Conservation (phyloP, 2,329 filamentous ascomycete species). For the Periconia digitata region DNA sequence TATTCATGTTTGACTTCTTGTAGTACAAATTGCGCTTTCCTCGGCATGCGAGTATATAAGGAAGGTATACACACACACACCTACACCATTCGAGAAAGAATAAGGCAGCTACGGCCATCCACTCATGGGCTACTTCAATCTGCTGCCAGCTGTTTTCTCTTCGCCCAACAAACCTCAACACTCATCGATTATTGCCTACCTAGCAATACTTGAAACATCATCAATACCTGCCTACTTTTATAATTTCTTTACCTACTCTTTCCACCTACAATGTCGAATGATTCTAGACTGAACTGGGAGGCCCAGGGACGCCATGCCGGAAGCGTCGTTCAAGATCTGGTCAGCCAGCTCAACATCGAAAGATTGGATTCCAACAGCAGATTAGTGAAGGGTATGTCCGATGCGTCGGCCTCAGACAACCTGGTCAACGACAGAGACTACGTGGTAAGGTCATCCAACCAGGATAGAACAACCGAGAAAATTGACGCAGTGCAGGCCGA, state of each 20-base stretch:
- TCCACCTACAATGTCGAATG: not conserved
- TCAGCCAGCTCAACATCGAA: conserved; percentile 4
- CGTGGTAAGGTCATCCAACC: conserved; percentile 1
- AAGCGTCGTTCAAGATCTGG: conserved; percentile 4
- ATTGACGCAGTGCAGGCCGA: conserved; percentile 3
- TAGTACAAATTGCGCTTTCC: too few species aligned
- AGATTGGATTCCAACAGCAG: conserved; percentile 4
- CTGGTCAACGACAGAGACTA: conserved; percentile 10
- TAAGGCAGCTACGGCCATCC: too few species aligned
- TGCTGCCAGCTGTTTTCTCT: too few species aligned
- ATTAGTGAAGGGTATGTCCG: conserved; percentile 4
- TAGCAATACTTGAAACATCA: too few species aligned
- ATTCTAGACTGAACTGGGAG: conserved; percentile 1
- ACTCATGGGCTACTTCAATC: too few species aligned
- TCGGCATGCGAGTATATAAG: too few species aligned
- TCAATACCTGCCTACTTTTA: too few species aligned
- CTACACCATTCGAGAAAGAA: too few species aligned
- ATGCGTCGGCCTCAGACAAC: conserved; percentile 3
- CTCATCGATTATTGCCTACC: too few species aligned
- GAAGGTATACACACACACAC: too few species aligned
- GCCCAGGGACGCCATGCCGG: conserved; percentile 1
- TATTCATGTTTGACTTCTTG: too few species aligned
- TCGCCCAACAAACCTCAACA: too few species aligned
- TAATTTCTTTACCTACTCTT: not conserved
- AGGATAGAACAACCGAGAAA: not conserved